Conservation (phyloP, 805 yeast species). For the Saccharomycopsis fodiens region DNA sequence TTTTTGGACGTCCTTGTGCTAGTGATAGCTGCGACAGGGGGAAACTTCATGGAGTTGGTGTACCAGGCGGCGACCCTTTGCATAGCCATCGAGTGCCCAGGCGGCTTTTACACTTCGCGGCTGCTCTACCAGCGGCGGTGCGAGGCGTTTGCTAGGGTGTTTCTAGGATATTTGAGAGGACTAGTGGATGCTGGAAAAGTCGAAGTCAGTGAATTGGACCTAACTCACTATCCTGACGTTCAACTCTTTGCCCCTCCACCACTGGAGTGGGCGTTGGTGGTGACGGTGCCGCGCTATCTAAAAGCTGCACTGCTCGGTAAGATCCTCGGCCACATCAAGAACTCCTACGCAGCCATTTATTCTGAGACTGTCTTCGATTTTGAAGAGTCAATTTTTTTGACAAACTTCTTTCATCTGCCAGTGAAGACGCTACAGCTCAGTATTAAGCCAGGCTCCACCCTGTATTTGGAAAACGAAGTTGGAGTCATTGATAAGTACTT, state of each 20-base stretch:
- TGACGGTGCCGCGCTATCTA: conserved; percentile 19
- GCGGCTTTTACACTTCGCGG: conserved; percentile 23
- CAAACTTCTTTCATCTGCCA: conserved; percentile 27
- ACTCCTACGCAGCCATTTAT: conserved; percentile 28
- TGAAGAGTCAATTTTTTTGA: conserved; percentile 33
- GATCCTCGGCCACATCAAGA: conserved; percentile 30
- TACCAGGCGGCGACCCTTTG: neutral
- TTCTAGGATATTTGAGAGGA: conserved; percentile 28
- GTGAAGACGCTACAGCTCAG: neutral
- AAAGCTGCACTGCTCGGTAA: conserved; percentile 27
- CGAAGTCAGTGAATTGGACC: neutral
- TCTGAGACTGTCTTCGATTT: conserved; percentile 30
- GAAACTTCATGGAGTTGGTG: conserved; percentile 24
- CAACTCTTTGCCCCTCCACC: neutral
- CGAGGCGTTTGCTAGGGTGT: conserved; percentile 28
- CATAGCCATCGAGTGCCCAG: conserved; percentile 9
- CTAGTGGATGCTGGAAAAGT: conserved; percentile 1
- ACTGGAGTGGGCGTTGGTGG: neutral
- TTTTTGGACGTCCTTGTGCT: conserved; percentile 29
- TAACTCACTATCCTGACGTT: neutral
- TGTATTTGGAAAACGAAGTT: neutral
- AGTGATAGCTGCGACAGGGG: conserved; percentile 30
- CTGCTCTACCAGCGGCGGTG: conserved; percentile 31
- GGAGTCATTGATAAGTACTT: neutral
- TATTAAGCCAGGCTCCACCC: neutral